These are phyloP conservation scores for Russula sp. DNA, from an alignment of 768 basidiomycete species.

Conservation along the genomic window DNA sequence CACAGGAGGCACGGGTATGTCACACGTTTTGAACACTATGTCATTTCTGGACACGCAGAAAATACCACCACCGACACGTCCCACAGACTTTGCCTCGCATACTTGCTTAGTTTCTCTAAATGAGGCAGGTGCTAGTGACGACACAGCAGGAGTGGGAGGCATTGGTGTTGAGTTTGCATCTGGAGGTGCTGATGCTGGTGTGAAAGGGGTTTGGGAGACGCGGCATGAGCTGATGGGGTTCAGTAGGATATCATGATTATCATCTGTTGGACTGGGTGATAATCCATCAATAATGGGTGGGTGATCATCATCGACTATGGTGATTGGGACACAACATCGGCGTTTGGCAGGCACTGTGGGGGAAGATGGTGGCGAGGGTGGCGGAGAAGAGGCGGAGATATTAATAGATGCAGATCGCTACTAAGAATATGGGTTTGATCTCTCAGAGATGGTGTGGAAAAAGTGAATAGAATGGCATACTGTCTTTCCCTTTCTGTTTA, in stretches of 20 bases:
- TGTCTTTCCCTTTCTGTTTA: slow-evolving; percentile 39
- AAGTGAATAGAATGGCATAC: slow-evolving; percentile 9
- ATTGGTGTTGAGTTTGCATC: slow-evolving; percentile 13
- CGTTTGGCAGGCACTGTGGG: slow-evolving; percentile 37
- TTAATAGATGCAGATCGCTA: slow-evolving; percentile 36
- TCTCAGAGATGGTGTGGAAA: not conserved
- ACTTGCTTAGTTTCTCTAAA: slow-evolving; percentile 60
- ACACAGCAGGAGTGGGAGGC: slow-evolving; percentile 18
- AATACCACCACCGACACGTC: slow-evolving; percentile 65
- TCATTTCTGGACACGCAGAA: slow-evolving; percentile 62
- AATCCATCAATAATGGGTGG: slow-evolving; percentile 14
- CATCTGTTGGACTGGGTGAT: slow-evolving; percentile 2
- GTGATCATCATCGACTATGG: slow-evolving; percentile 46
- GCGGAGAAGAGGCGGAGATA: slow-evolving; percentile 18
- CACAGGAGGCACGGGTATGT: slow-evolving; percentile 6
- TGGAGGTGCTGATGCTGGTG: not conserved
- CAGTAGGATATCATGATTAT: slow-evolving; percentile 13
- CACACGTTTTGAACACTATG: slow-evolving; percentile 49
- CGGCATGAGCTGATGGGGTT: slow-evolving; percentile 30
- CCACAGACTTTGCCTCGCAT: slow-evolving; percentile 43
- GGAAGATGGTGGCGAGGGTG: not conserved
- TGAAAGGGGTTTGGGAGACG: slow-evolving; percentile 8
- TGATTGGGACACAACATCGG: slow-evolving; percentile 63
- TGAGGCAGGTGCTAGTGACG: slow-evolving; percentile 35
- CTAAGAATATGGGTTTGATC: not conserved